These are phyloP conservation scores for Starmerella scarabaei DNA, from an alignment of 805 yeast genomes.

Conservation along the genomic window DNA sequence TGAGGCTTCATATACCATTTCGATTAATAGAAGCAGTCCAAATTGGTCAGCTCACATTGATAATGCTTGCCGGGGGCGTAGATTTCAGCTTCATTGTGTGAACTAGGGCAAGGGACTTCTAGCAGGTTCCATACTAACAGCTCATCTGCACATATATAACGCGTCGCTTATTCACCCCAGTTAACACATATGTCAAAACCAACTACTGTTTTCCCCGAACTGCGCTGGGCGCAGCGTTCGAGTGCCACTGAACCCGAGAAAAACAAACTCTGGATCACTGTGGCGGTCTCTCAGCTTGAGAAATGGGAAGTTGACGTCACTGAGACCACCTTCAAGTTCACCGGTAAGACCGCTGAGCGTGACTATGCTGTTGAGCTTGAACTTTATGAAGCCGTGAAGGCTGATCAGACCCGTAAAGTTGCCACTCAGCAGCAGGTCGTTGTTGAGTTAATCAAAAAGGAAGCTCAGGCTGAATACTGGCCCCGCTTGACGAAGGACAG, in stretches of 20 bases:
- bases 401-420: conserved; percentile 45
- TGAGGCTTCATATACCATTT: no score
- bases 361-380: conserved; percentile 55
- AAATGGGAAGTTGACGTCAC: conserved; percentile 52
- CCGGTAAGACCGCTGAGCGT: conserved; percentile 33
- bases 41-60: no score
- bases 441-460: conserved; percentile 59
- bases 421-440: conserved; percentile 51
- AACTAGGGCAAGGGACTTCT: no score
- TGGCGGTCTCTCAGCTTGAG: conserved; percentile 57
- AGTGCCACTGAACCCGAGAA: conserved; percentile 55
- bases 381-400: conserved; percentile 62
- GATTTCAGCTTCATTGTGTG: no score
- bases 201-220: conserved; percentile 32
- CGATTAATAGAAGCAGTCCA: no score
- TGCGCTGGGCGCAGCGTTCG: conserved; percentile 96
- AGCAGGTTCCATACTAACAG: background rate
- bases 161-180: background rate
- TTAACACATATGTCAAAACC: conserved; percentile 1
- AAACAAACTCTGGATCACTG: conserved; percentile 63
- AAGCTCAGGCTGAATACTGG: conserved; percentile 69
- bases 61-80: no score
- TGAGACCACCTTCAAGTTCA: conserved; percentile 40
- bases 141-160: background rate
- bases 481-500: conserved; percentile 88